Base-by-base conservation (phyloP, 192 early-diverging fungal genomes). In the Jimgerdemannia lactiflua region DNA sequence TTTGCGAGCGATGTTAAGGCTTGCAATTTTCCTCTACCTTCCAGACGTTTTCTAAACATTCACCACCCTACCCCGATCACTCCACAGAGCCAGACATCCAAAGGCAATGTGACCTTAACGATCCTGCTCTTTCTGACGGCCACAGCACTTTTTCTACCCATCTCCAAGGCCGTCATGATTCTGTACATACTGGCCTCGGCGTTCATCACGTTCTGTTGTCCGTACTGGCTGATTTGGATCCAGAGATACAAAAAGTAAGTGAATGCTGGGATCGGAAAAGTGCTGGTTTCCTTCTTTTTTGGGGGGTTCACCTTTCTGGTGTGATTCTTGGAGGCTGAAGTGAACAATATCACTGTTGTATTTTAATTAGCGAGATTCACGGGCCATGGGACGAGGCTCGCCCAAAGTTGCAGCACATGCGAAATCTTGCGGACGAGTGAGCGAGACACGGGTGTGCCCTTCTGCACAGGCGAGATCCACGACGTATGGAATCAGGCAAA, bases 381-480 rank as follows among this genome's bases (percentile, higher is more conserved):
- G 97, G 97, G 4, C 97, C 97, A 59, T 99, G 97, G 97, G 97
- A 99, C 81, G 95, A 97, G 79, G 97, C 96, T 14, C 80, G 90
- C 9, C 93, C 93, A 8, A 88, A 91, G 67, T 83, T 94, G 1
- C 90, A 90, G 69, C 86, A 84, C 72, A 73, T 42, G 69, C 71
- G 20, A 63, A 43, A 19, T 59, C 71, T 44, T 67, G 70, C 20
- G 64, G 69, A 71, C 70, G 64, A 4, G 75, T 59, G 18, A 69
- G 70, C 44, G 71, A 64, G 41, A 11, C 42, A 71, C 49, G 67
- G 41, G 39, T 39, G 29, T 29, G 29, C 29, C 29, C 29, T 29
- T 29, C 1, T 29, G 29, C 29, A 29, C 29, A 29, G 29, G 29
- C 29, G 29, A 29, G 29, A 29, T 29, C 29, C 29, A 29, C 29